Base-by-base conservation (phyloP, 805 yeast genomes). In the Suhomyces emberorum region DNA sequence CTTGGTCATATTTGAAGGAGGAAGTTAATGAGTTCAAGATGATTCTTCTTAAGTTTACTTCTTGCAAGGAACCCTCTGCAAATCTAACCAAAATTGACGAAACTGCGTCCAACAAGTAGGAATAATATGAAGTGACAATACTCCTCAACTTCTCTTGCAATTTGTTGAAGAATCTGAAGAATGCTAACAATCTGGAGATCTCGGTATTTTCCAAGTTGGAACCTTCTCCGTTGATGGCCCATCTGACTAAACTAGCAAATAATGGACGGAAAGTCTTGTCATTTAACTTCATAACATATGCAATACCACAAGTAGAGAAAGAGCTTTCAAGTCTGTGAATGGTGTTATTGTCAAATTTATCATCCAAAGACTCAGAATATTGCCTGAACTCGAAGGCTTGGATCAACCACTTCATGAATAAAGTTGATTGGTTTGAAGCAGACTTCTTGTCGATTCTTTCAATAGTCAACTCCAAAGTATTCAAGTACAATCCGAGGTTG, bases 201-300 rank as follows among this genome's bases (percentile, higher is more conserved):
- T 76, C 79, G 12, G 74, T 61, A 26, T 75, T 72, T 4, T 59
- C 47, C 32, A 72, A 61, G 3, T 56, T 63, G 9, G 76, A 74
- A 28, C 84, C 88, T 58, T 83, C 95, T 39, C 88, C 95, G 44
- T 81, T 84, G 49, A 86, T 76, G 2, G 96, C 95, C 98, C 98
- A 93, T 57, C 88, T 78, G 9, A 84, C 88, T 49, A 88, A 69
- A 17, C 81, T 70, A 5, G 89, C 91, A 63, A 93, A 93, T 54
- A 87, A 68, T 14, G 98, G 98, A 55, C 97, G 78, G 73, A 93
- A 93, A 15, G 81, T 77, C 65, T 87, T 88, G 58, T 93, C 98
- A 57, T 93, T 93, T 63, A 93, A 74, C 61, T 91, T 89, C 81
- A 93, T 74, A 14, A 91, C 95, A 48, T 79, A 81, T 16, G 69